phyloP scores from a whole-genome alignment of 2,329 filamentous ascomycete genomes.

The Atkinsonella texensis region DNA sequence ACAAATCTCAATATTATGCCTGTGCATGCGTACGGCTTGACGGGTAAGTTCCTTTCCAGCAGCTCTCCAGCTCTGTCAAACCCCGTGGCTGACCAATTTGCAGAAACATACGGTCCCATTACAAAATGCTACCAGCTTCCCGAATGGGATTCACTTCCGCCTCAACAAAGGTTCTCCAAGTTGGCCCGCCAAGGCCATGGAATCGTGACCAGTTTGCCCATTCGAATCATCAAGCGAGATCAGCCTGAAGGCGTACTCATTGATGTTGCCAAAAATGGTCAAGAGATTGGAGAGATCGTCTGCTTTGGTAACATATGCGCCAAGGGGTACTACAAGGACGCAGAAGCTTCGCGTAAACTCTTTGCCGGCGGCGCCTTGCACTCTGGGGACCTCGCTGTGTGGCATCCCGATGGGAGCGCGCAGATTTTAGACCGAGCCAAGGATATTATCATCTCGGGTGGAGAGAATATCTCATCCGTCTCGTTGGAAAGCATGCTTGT shows the following conservation, averaged over 20 bases:
- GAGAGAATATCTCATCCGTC: constrained; percentile 93
- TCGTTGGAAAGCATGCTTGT: constrained; percentile 83
- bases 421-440: constrained; percentile 92
- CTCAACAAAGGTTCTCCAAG: constrained; percentile 67
- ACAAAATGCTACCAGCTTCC: constrained; percentile 88
- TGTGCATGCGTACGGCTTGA: constrained; percentile 84
- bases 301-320: constrained; percentile 88
- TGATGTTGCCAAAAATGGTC: constrained; percentile 36
- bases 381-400: constrained; percentile 85
- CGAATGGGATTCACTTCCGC: constrained; percentile 63
- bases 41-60: constrained; percentile 19
- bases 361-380: constrained; percentile 81
- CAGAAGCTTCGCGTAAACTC: constrained; percentile 72
- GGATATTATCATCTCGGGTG: constrained; percentile 96
- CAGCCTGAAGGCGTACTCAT: constrained; percentile 45
- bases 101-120: constrained; percentile 85
- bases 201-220: constrained; percentile 71
- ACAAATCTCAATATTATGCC: constrained; percentile 66
- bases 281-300: constrained; percentile 50
- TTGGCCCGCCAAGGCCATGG: constrained; percentile 95
- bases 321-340: constrained; percentile 84
- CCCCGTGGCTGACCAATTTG: neutral
- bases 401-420: constrained; percentile 80
- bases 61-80: too few species aligned
- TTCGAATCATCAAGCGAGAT: constrained; percentile 70